Base-by-base conservation (phyloP, 257 asterid species). In the Solanum medicagineum region DNA sequence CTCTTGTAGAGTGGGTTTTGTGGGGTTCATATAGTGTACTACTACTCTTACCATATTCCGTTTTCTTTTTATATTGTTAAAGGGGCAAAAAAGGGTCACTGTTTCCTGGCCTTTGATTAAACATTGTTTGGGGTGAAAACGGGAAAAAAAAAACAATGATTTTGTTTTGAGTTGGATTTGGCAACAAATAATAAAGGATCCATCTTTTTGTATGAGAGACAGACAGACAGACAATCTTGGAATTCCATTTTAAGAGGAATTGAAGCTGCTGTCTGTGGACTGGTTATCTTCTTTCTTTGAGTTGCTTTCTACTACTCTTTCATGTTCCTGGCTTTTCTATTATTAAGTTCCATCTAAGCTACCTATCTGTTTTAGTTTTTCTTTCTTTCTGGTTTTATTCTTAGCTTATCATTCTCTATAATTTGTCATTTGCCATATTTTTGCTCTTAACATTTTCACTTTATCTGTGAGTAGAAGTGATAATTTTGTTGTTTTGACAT, bases 91-190 rank as follows among this genome's bases (percentile, higher is more conserved):
- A 71, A 26, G n/a, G 63, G 29, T 66, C n/a, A 80, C 81, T 84
- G 84, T 86, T 87, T 89, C 29, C 84, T 80, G 87, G 42, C 42
- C 85, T 90, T 87, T 90, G 88, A 88, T 88, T 92, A 90, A 22
- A 80, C 87, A 56, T 89, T 91, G 92, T 92, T 89, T 89, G 88
- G 91, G 86, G 88, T 81, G 83, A 90, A 90, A 89, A 88, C 91
- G 91, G 88, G 84, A 79, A 51, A 51, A 79, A 51, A 51, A 79
- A 89, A 85, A 88, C 90, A 90, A 91, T 90, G 91, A 89, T 92
- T 92, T 90, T 91, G 89, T 93, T 86, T 24, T 7, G 42, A 59
- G 24, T 29, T 80, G 24, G 81, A 84, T 80, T 84, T 80, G 68
- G n/a, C 49, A 69, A 85, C 40, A 53, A 49, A 59, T 88, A 86